Percentiles rank a stretch among this genome's conserved stretches.
phyloP scores from a whole-genome alignment of 208 protist species.

The Trypanosomatidae sp. region DNA sequence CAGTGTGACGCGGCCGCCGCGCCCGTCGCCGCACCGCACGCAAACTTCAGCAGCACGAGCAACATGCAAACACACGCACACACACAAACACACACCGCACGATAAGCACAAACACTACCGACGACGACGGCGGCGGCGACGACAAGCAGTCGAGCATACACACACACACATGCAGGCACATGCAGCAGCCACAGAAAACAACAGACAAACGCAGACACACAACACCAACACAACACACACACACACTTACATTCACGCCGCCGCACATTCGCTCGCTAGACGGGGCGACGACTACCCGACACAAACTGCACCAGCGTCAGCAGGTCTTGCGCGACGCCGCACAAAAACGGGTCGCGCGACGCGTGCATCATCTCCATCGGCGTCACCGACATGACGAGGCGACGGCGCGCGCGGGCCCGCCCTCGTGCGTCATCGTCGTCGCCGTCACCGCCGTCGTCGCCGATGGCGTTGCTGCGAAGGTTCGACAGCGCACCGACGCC shows the following conservation, averaged over 20 bases:
- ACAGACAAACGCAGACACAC: conserved; percentile 1
- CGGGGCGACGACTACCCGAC: background rate
- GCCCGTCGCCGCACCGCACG: no score
- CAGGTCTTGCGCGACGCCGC: conserved; percentile 26
- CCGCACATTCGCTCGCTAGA: background rate
- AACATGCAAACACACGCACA: no score
- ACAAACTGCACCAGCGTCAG: conserved; percentile 44
- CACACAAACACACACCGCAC: no score
- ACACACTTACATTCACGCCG: background rate
- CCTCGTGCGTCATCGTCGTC: background rate
- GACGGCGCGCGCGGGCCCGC: background rate
- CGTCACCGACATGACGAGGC: no score
- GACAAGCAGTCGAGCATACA: no score
- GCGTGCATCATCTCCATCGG: no score
- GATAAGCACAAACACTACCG: no score
- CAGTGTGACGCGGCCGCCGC: no score
- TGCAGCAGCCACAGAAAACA: conserved; percentile 2
- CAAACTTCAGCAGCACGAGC: no score
- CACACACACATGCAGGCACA: conserved; percentile 1
- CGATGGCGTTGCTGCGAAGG: conserved; percentile 1
- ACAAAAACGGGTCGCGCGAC: conserved; percentile 15
- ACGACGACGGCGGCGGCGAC: no score
- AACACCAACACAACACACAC: background rate
- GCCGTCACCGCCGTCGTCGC: background rate
- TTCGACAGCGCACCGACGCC: conserved; percentile 6